Base-by-base conservation (phyloP, 2,329 filamentous ascomycete species). In the Gyromitra esculenta region DNA sequence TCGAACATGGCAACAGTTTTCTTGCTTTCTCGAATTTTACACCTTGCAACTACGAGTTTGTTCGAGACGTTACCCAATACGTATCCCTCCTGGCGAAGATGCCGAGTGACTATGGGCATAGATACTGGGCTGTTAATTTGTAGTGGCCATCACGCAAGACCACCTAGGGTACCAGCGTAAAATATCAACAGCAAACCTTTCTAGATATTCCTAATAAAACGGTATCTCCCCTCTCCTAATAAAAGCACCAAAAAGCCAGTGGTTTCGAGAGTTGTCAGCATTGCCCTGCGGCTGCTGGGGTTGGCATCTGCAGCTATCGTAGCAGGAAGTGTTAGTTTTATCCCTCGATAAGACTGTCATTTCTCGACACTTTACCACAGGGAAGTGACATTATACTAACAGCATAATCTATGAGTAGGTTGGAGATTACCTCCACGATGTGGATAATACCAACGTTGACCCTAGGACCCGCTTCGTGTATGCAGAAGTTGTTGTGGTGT, bases 401-500 rank as follows among this genome's bases (percentile, higher is more conserved):
- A 43, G 6, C 6, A n/a, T 31, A 31, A 64, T 64, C 43, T 13
- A 48, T 25, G n/a, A 35, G 21, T 57, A 67, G 45, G 64, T 90
- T 75, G 91, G 90, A 66, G 82, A 88, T 79, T 91, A 91, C 82
- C 88, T 94, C 35, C 87, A 89, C 82, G 79, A 83, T 1, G 84
- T 85, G 65, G 76, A 84, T 25, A 79, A 85, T 43, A 83, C 85
- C 45, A 85, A 86, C 68, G 83, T 85, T 75, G 90, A 88, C 86
- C 84, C 86, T 18, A 84, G 88, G 50, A 89, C 87, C 45, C 89
- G 91, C 73, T 90, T 91, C 85, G 92, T 94, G 84, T 94, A 93
- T 85, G 88, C 91, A 59, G 88, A 91, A 81, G 88, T 92, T 18
- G 87, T 94, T 50, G 90, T 92, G 1, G 90, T 86, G 21, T 81